Conservation (phyloP, 108 stramenopile species). For the Pseudonitzschia multiseries region DNA sequence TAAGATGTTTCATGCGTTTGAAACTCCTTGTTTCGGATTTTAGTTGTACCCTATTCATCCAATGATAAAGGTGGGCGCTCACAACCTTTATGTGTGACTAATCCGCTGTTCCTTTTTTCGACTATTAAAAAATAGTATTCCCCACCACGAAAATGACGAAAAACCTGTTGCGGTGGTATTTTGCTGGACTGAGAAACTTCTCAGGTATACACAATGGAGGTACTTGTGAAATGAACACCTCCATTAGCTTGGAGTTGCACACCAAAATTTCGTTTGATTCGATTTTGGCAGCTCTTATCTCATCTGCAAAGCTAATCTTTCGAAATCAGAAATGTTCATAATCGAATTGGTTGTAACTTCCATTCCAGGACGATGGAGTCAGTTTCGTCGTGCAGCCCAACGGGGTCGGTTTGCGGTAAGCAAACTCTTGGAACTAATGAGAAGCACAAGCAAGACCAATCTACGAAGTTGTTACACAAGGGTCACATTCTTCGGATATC, state of each 20-base stretch:
- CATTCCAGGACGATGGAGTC: conserved; percentile 5
- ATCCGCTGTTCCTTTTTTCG: background rate
- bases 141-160: background rate
- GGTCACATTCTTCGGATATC: background rate
- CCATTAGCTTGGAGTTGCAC: background rate
- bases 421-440: background rate
- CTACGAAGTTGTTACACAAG: background rate
- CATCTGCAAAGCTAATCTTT: background rate
- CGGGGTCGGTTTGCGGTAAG: conserved; percentile 1
- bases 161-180: background rate
- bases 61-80: background rate
- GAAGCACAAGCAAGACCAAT: background rate
- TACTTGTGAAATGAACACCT: background rate
- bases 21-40: background rate
- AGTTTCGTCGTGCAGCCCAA: conserved; percentile 5
- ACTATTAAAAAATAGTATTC: background rate
- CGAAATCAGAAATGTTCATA: conserved; percentile 8
- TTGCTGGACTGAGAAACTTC: conserved; percentile 10
- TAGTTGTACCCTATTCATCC: background rate
- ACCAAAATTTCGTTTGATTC: conserved; percentile 7
- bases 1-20: background rate
- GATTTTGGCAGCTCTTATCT: conserved; percentile 3
- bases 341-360: conserved; percentile 4
- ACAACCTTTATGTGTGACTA: background rate
- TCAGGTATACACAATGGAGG: conserved; percentile 10